These are phyloP conservation scores for Iberis pinnata DNA, from an alignment of 345 rosid genomes.

Conservation along the genomic window DNA sequence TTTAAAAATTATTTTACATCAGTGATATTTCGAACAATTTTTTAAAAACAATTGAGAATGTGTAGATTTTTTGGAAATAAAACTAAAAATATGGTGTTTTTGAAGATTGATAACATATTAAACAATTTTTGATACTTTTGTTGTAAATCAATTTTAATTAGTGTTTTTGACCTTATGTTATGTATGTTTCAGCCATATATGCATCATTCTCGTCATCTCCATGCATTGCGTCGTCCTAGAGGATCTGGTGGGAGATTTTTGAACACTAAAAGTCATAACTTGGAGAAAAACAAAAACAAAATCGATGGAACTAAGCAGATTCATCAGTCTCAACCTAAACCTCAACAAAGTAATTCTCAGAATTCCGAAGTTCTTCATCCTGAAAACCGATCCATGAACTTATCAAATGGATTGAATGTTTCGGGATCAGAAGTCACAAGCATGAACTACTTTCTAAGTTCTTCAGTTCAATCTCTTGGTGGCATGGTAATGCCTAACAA, in stretches of 20 bases:
- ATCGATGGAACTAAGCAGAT: background rate
- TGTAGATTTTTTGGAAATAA: too few species aligned
- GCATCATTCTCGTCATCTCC: constrained; percentile 91
- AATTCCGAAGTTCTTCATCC: constrained; percentile 61
- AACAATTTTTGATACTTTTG: constrained; percentile 2
- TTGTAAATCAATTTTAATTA: background rate
- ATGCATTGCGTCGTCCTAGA: constrained; percentile 96
- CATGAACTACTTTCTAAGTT: constrained; percentile 38
- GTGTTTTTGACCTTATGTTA: background rate
- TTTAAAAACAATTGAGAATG: too few species aligned
- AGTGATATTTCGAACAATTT: too few species aligned
- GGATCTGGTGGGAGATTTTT: constrained; percentile 95
- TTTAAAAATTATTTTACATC: too few species aligned
- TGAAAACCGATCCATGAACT: constrained; percentile 38
- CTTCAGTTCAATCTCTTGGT: constrained; percentile 40
- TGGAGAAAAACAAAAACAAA: constrained; percentile 3
- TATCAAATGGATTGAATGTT: constrained; percentile 33
- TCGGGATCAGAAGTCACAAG: constrained; percentile 67
- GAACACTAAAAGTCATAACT: constrained; percentile 35
- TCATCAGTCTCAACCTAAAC: background rate
- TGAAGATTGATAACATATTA: constrained; percentile 17
- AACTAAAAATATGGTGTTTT: too few species aligned
- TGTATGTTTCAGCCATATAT: constrained; percentile 56
- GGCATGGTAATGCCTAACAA: constrained; percentile 53
- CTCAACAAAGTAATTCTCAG: constrained; percentile 46